Evolutionary conservation across 2,329 filamentous ascomycete species (phyloP), one percentile per base, ranked within the genome.

Genomic region (Cladosporium sp.): DNA sequence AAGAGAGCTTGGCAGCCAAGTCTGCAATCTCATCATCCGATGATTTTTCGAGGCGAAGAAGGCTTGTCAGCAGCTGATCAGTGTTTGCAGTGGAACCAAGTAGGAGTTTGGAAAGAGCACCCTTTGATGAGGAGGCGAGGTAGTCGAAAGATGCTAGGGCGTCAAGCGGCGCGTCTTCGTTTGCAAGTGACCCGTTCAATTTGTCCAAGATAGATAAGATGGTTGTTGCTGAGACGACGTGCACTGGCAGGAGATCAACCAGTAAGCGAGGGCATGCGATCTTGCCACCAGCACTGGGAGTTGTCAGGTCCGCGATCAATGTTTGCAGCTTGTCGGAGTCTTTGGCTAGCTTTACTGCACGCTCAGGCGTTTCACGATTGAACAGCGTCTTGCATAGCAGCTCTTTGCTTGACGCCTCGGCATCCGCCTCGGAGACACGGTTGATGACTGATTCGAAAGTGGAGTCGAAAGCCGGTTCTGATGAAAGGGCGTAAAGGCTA

Each of bases 401-500:
- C 37, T 56, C 58, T 18, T 62, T 66, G 35, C 57, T 56, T 35
- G 57, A 44, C 11, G 52, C 23, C 28, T 49, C 29, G 8, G 49
- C 40, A 60, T 66, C 7, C 68, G 66, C 62, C 11, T 70, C 61
- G 14, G 72, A 50, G 4, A 72, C 56, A 7, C 40, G 49, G 14
- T 65, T 46, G 21, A 77, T 37, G 10, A 69, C 69, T 26, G 57
- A 62, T 10, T 68, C 35, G 49, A 74, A 76, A 7, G 69, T 65
- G 64, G 73, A 66, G 73, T 69, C 53, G 79, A 78, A 70, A 72
- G 72, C 62, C 68, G 76, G n/a, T 14, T 75, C 70, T 1, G 73
- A 69, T 5, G 73, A 71, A 29, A 78, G 80, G 0, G 84, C 76
- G 57, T 88, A 84, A 0, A 96, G 80, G 12, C 88, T 86, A 0